Percentiles rank a stretch among this genome's conserved stretches.
phyloP scores from a whole-genome alignment of 805 yeast genomes.

The Candida orba region DNA sequence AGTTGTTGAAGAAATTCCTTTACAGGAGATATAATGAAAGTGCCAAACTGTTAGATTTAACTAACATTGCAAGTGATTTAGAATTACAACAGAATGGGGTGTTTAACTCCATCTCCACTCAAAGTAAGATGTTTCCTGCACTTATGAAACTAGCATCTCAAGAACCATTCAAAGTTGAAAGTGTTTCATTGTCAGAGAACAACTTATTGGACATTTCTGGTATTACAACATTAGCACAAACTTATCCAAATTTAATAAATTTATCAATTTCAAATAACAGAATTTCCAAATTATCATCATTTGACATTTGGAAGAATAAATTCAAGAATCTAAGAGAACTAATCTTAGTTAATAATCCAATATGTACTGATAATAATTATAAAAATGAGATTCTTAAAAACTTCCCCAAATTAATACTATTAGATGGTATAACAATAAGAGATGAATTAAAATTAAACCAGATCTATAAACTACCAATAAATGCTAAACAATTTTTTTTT shows the following conservation, averaged over 20 bases:
- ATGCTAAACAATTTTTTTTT: conserved; percentile 62
- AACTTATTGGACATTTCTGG: conserved; percentile 52
- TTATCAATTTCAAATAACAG: conserved; percentile 75
- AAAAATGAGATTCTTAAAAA: conserved; percentile 55
- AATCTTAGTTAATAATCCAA: conserved; percentile 72
- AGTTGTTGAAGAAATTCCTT: conserved; percentile 54
- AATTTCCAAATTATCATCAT: conserved; percentile 46
- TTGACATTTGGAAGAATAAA: conserved; percentile 75
- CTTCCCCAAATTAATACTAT: conserved; percentile 74
- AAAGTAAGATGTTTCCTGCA: conserved; percentile 84
- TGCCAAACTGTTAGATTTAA: conserved; percentile 60
- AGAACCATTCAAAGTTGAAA: conserved; percentile 45
- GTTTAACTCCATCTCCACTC: conserved; percentile 51
- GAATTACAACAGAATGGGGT: conserved; percentile 54
- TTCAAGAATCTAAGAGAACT: conserved; percentile 69
- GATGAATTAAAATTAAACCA: conserved; percentile 54
- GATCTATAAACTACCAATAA: conserved; percentile 50
- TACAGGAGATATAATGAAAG: conserved; percentile 59
- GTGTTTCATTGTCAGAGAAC: conserved; percentile 65
- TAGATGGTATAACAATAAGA: conserved; percentile 74
- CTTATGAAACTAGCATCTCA: conserved; percentile 72
- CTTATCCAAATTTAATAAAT: conserved; percentile 72
- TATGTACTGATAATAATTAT: conserved; percentile 40
- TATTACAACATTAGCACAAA: conserved; percentile 57
- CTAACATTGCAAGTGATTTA: conserved; percentile 58